A percentile compares a stretch with the other conserved stretches of the same genome.
phyloP scores from a whole-genome alignment of 108 stramenopile species.

The Cyclotella kingstonii region DNA sequence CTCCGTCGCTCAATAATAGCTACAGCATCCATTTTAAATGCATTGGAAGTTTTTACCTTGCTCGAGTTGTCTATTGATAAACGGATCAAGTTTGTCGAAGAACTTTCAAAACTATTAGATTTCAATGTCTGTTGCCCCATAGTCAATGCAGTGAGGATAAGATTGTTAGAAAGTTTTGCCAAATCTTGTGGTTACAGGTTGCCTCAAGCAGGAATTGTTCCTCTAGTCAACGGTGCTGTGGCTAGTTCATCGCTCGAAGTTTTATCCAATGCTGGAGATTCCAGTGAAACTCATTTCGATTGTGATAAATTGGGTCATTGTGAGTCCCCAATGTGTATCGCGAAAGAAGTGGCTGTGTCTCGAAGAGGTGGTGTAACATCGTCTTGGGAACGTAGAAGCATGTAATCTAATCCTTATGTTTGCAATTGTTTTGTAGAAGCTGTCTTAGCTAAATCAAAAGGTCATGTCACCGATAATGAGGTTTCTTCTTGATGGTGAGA shows the following conservation, averaged over 20 bases:
- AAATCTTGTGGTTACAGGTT: slow-evolving; percentile 19
- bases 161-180: slow-evolving; percentile 31
- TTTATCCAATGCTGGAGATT: slow-evolving; percentile 4
- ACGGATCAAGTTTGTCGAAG: slow-evolving; percentile 17
- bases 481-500: not conserved
- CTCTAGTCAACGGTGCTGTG: slow-evolving; percentile 1
- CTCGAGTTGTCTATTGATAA: slow-evolving; percentile 10
- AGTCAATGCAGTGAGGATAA: slow-evolving; percentile 19
- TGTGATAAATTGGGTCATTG: too few relatives aligned
- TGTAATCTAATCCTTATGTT: too few relatives aligned
- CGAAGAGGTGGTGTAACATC: not conserved
- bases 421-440: too few relatives aligned
- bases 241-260: too few relatives aligned
- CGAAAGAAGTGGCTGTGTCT: slow-evolving; percentile 12
- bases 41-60: slow-evolving; percentile 12
- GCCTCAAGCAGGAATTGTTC: slow-evolving; percentile 17
- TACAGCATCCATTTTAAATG: slow-evolving; percentile 26
- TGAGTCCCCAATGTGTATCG: slow-evolving; percentile 15
- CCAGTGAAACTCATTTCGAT: not conserved
- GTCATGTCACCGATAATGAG: too few relatives aligned
- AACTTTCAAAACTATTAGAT: slow-evolving; percentile 14
- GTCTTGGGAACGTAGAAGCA: not conserved
- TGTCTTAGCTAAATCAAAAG: too few relatives aligned
- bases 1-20: slow-evolving; percentile 29
- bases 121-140: slow-evolving; percentile 23